phyloP scores from a whole-genome alignment of 202 grass and related monocot genomes.

The Panicum hallii region DNA sequence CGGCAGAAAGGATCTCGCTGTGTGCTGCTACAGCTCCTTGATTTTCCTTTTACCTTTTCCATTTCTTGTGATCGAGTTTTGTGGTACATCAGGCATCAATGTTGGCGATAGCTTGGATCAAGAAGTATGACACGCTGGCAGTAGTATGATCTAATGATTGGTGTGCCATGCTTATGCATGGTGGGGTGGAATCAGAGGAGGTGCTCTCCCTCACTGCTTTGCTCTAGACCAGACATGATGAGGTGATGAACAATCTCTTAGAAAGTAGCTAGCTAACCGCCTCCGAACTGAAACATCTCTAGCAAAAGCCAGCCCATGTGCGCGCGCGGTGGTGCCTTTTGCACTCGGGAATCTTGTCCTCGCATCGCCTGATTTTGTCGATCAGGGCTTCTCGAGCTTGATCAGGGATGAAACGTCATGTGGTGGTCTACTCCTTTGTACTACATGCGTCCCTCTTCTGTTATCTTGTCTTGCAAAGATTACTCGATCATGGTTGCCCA shows the following conservation, averaged over 20 bases:
- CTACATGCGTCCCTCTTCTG: not conserved
- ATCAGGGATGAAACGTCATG: not conserved
- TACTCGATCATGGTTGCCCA: not conserved
- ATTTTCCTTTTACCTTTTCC: not conserved
- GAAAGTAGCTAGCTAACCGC: slow-evolving; percentile 25
- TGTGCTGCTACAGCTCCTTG: slow-evolving; percentile 28
- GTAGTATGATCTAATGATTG: slow-evolving; percentile 14
- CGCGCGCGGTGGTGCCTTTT: not conserved
- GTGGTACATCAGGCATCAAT: too few species aligned
- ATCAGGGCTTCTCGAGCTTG: not conserved
- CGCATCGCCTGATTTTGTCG: not conserved
- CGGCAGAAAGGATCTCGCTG: slow-evolving; percentile 41
- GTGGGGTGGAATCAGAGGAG: slow-evolving; percentile 18
- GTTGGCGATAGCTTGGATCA: too few species aligned
- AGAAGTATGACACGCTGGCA: too few species aligned
- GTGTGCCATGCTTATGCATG: not conserved
- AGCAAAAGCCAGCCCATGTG: slow-evolving; percentile 39
- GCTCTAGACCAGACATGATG: slow-evolving; percentile 24
- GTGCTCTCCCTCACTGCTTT: not conserved
- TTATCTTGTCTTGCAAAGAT: not conserved
- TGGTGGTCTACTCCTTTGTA: not conserved
- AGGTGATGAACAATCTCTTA: slow-evolving; percentile 5
- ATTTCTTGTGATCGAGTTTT: too few species aligned
- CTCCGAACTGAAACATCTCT: slow-evolving; percentile 10
- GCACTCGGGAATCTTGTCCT: slow-evolving; percentile 33